Base-by-base conservation (phyloP, 139 green algal species). In the Chlamydomonas sp. region DNA sequence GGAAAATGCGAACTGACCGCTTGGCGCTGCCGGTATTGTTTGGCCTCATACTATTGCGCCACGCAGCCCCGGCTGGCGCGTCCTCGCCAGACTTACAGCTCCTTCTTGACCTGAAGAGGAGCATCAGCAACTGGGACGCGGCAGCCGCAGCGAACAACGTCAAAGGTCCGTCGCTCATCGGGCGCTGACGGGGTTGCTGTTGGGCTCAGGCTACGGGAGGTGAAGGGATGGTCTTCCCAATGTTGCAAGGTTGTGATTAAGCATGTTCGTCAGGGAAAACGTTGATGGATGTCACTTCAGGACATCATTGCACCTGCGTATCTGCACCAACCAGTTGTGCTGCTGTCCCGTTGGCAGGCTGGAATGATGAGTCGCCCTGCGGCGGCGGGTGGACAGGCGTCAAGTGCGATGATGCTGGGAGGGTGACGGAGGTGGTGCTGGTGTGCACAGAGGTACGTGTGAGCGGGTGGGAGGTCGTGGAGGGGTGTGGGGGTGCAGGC, bases 331-430 rank as follows among this genome's bases (percentile, higher is more conserved):
- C 31, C 31, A 49, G 31, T 49, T 49, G 31, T 49, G 31, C 31
- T 49, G 31, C 31, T 49, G 31, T 49, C 31, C 31, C 31, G 31
- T 49, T 49, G 6, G 73, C 72, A 88, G 84, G 84, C 9, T 88
- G 84, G 84, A 57, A 15, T 4, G 84, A 77, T 14, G 75, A 78
- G 3, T 3, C 4, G 58, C 72, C 83, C 7, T 87, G 83, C 83
- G 59, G 49, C 63, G 73, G 83, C 74, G 66, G 69, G n/a, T 88
- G 84, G 84, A 88, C 84, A 2, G 84, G 84, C 18, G 75, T 88
- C 17, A 63, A 68, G 2, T 88, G 84, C 84, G 59, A 88, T 58
- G 4, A 18, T 2, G 2, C 66, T 31, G 83, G 73, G 17, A 62
- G 73, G 1, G 73, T 87, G 3, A 16, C 60, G 73, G 83, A 87